A percentile compares a stretch with the other conserved stretches of the same genome.
These are phyloP conservation scores for Penicillium sclerotigenum DNA, from an alignment of 2,329 filamentous ascomycete genomes.

Conservation along the genomic window DNA sequence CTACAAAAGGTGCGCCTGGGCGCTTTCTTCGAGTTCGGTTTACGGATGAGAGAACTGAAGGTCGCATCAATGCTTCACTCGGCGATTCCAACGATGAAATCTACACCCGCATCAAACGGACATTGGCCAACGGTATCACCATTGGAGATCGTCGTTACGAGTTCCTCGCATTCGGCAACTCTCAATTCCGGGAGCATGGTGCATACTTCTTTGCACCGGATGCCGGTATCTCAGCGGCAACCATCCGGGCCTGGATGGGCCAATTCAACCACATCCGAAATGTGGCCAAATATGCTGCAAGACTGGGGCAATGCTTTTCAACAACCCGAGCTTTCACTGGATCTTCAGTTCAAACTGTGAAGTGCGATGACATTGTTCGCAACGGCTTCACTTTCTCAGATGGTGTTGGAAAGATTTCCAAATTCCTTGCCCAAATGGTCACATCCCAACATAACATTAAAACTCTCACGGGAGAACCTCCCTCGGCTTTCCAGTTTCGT, in stretches of 20 bases:
- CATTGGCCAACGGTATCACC: slow-evolving; percentile 72
- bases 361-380: slow-evolving; percentile 66
- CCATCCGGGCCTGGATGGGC: slow-evolving; percentile 85
- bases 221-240: slow-evolving; percentile 62
- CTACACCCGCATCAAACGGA: slow-evolving; percentile 69
- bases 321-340: slow-evolving; percentile 75
- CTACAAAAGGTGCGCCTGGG: slow-evolving; percentile 62
- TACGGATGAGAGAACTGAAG: slow-evolving; percentile 69
- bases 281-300: slow-evolving; percentile 85
- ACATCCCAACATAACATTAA: slow-evolving; percentile 65
- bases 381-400: slow-evolving; percentile 78
- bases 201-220: slow-evolving; percentile 88
- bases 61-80: slow-evolving; percentile 58
- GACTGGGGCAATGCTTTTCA: slow-evolving; percentile 92
- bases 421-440: slow-evolving; percentile 69
- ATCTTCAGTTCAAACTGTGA: slow-evolving; percentile 56
- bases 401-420: slow-evolving; percentile 89
- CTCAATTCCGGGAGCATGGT: slow-evolving; percentile 86
- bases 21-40: slow-evolving; percentile 88
- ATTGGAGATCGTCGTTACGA: slow-evolving; percentile 80
- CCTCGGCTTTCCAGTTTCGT: slow-evolving; percentile 87
- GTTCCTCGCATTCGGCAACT: slow-evolving; percentile 93
- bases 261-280: slow-evolving; percentile 74
- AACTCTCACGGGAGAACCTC: slow-evolving; percentile 53
- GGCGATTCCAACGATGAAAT: slow-evolving; percentile 63